phyloP scores from a whole-genome alignment of 345 rosid species.

The Linum tenue region DNA sequence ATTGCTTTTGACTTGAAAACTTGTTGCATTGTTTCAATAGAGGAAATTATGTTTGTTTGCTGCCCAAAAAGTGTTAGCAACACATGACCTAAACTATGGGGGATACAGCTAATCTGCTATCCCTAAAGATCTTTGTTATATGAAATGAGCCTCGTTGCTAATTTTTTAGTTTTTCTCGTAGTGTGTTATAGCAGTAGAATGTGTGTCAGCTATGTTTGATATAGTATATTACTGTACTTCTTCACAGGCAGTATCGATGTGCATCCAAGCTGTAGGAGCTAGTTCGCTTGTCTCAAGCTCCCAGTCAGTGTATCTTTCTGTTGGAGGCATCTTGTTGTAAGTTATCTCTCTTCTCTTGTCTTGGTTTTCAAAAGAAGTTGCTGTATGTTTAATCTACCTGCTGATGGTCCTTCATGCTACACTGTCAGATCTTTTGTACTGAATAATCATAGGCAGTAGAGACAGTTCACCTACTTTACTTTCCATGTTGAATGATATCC shows the following conservation, averaged over 20 bases:
- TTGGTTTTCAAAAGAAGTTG: background rate
- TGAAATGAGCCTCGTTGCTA: background rate
- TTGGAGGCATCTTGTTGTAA: constrained; percentile 90
- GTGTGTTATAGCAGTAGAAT: background rate
- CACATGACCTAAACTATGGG: background rate
- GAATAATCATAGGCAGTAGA: no score
- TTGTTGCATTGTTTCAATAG: background rate
- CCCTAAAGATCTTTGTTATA: background rate
- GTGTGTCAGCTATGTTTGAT: background rate
- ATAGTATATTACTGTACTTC: background rate
- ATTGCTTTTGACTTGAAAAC: background rate
- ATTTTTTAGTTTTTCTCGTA: background rate
- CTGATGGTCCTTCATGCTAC: no score
- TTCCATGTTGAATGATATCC: no score
- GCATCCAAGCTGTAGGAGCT: constrained; percentile 66
- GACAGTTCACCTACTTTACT: no score
- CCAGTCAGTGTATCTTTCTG: constrained; percentile 55
- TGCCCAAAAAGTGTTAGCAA: no score
- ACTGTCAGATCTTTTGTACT: no score
- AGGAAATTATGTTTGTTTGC: constrained; percentile 3
- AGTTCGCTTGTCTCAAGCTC: constrained; percentile 46
- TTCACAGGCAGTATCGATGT: constrained; percentile 57
- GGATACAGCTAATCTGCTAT: background rate
- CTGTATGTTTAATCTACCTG: background rate
- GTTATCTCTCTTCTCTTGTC: constrained; percentile 21